Evolutionary conservation across 1,284 basidiomycete species (phyloP).

Genomic region (Cryptococcus neoformans): DNA sequence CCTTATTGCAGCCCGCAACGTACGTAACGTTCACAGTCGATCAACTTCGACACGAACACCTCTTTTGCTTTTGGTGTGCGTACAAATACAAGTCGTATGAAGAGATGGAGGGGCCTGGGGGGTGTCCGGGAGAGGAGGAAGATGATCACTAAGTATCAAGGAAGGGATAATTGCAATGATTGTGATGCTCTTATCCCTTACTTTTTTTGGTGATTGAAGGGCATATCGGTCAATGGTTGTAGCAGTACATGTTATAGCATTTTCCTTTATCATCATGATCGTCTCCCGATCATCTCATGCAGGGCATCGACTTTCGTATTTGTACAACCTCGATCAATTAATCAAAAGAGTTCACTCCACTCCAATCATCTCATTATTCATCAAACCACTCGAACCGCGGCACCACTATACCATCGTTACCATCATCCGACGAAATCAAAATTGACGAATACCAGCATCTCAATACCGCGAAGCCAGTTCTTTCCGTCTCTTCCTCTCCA

Average conservation of each 20-base stretch:
- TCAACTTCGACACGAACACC: slow-evolving; percentile 43
- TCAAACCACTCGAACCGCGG: too few relatives aligned
- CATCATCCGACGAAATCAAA: background rate
- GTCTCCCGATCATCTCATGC: too few relatives aligned
- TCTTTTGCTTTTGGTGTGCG: slow-evolving; percentile 49
- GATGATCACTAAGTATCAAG: slow-evolving; percentile 43
- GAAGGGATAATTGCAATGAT: background rate
- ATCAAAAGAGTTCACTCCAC: too few relatives aligned
- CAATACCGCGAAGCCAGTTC: slow-evolving; percentile 32
- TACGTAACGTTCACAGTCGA: slow-evolving; percentile 41
- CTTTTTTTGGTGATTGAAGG: too few relatives aligned
- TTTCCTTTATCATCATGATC: too few relatives aligned
- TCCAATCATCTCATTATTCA: too few relatives aligned
- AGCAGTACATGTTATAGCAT: too few relatives aligned
- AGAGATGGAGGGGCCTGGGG: slow-evolving; percentile 47
- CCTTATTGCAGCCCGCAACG: slow-evolving; percentile 24
- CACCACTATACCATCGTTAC: too few relatives aligned
- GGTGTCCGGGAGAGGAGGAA: slow-evolving; percentile 48
- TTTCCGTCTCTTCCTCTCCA: slow-evolving; percentile 28
- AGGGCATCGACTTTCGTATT: too few relatives aligned
- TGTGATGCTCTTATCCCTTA: too few relatives aligned
- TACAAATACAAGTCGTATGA: slow-evolving; percentile 38
- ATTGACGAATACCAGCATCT: background rate
- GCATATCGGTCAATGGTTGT: too few relatives aligned
- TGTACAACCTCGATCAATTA: too few relatives aligned